Base-by-base conservation (phyloP, 2,329 filamentous ascomycete genomes). In the Xylaria polymorpha region DNA sequence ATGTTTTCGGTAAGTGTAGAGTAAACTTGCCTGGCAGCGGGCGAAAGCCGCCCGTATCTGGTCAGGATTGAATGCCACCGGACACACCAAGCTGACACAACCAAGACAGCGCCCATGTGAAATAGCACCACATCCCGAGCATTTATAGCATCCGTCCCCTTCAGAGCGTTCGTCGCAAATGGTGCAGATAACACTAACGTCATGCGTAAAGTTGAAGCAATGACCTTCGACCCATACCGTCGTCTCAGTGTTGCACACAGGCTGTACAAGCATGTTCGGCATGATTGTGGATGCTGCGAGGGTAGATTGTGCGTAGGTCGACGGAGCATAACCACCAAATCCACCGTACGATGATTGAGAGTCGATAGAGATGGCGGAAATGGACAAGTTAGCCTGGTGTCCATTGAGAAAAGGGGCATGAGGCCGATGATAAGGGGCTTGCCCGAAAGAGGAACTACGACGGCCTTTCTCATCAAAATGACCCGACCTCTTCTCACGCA, bases 401-500 rank as follows among this genome's bases (percentile, higher is more conserved):
- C 88, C 88, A 73, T 87, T 89, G 15, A 93, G 84, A 81, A 95
- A 94, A 4, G 94, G 93, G 39, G 91, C 83, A 78, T 88, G 93
- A 5, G 92, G 91, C 50, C 91, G 86, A 73, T 92, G 88, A 22
- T 91, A 81, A 0, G 90, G 88, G 44, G 87, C 78, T 90, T 90
- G 74, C 93, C 93, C 77, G 80, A 97, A 97, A 0, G 94, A 97
- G n/a, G 94, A 97, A 82, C 94, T 98, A 73, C 95, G 89, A 68
- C 94, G 89, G n/a, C 92, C 92, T 72, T 86, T 83, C 71, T 81
- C 66, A 76, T 96, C 92, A 74, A 98, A 97, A 79, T 98, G 94
- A 1, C 93, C 94, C 3, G 96, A 98, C 61, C 95, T 89, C 83
- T 98, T 99, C 81, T 98, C 96, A 39, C 94, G 90, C 66, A 99